Base-by-base conservation (phyloP, 164 flowering plant genomes). In the Chimonanthus salicifolius region DNA sequence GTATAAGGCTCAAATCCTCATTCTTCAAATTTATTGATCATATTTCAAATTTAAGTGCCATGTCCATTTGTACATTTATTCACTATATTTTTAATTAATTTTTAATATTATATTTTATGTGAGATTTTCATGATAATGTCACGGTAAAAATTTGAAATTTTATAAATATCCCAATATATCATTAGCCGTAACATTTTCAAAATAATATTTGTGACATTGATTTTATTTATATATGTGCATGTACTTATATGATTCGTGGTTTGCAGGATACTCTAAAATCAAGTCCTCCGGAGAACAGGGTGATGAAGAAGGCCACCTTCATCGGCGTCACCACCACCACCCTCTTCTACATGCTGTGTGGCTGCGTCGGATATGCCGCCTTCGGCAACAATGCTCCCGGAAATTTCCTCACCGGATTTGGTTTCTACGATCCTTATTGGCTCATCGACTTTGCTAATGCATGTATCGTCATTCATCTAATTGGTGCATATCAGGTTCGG, bases 381-480 rank as follows among this genome's bases (percentile, higher is more conserved):
- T 92, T 92, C 54, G 98, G 98, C 2, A 87, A 88, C 74, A 44
- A 83, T 6, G 90, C 97, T 2, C 96, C 96, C 0, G 95, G 94
- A 16, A 91, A 92, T 74, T 87, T 92, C 73, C 78, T 92, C 6
- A 89, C 96, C 1, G 96, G 96, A 2, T 90, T 89, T 64, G 97
- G 95, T n/a, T 88, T 89, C 75, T 90, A 80, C 33, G 94, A 90
- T 18, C 95, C 97, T 33, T 91, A 80, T 54, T 92, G 96, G 97
- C 89, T 92, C 47, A 69, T 92, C 21, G 94, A 88, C 74, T 18
- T 86, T 0, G 97, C 88, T 13, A 92, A 92, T 18, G 7, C 82
- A 0, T 83, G 74, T 84, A 87, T 92, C 47, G 88, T 78, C 9
- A 50, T 89, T 63, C 96, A 92, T 77, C 90, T 92, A 4, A 64